Percentiles rank a stretch among this genome's conserved stretches.
Conservation (phyloP, 257 asterid species). For the Nicotiana undulata region DNA sequence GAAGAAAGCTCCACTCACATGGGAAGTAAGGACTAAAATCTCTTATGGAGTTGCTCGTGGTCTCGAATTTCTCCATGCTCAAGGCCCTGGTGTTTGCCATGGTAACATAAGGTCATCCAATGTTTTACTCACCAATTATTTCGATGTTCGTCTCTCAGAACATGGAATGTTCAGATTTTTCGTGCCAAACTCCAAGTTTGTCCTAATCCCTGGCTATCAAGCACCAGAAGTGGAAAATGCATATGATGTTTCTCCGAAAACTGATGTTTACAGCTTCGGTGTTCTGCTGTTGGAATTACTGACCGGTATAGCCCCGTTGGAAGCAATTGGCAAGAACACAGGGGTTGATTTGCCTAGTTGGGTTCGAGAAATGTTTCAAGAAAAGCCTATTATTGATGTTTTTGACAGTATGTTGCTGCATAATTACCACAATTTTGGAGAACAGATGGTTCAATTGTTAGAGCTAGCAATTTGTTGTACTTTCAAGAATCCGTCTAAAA, state of each 20-base stretch:
- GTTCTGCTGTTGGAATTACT: slow-evolving; percentile 25
- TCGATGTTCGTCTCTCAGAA: slow-evolving; percentile 16
- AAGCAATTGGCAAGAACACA: slow-evolving; percentile 6
- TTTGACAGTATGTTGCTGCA: slow-evolving; percentile 9
- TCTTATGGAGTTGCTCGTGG: slow-evolving; percentile 34
- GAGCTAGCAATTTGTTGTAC: slow-evolving; percentile 14
- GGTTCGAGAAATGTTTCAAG: slow-evolving; percentile 16
- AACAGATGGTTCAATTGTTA: slow-evolving; percentile 15
- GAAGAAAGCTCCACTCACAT: slow-evolving; percentile 4
- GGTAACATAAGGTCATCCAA: slow-evolving; percentile 34
- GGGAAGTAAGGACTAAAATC: slow-evolving; percentile 22
- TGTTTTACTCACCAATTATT: slow-evolving; percentile 15
- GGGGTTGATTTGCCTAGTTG: slow-evolving; percentile 15
- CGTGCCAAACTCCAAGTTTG: not conserved
- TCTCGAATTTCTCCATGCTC: slow-evolving; percentile 26
- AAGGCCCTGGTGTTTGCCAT: slow-evolving; percentile 17
- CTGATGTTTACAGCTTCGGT: slow-evolving; percentile 36
- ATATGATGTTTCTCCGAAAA: slow-evolving; percentile 15
- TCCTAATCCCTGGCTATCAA: not conserved
- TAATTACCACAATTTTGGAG: slow-evolving; percentile 8
- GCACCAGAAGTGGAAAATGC: slow-evolving; percentile 26
- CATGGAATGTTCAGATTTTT: slow-evolving; percentile 13
- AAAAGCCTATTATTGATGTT: slow-evolving; percentile 9
- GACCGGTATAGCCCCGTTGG: slow-evolving; percentile 6
- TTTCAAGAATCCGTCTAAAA: slow-evolving; percentile 10